Percentiles rank a stretch among this genome's conserved stretches.
phyloP scores from a whole-genome alignment of 2,329 filamentous ascomycete genomes.

The Trichophyton simii region DNA sequence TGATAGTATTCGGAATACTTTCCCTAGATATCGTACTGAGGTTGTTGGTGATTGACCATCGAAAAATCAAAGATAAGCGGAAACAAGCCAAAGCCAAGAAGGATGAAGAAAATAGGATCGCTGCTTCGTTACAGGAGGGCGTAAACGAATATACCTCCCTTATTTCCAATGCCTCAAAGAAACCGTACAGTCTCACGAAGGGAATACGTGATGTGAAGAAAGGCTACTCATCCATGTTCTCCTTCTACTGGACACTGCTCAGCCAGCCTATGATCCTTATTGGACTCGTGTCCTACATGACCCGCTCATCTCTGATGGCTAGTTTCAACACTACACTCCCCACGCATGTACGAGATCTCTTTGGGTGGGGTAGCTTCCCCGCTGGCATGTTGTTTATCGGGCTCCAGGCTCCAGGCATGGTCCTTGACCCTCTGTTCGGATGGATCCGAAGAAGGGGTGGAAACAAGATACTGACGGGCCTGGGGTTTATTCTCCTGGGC shows the following conservation, averaged over 20 bases:
- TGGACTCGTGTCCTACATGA: neutral
- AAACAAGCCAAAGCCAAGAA: neutral
- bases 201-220: neutral
- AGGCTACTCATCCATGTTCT: neutral
- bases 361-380: neutral
- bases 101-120: neutral
- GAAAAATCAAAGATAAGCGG: neutral
- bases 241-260: neutral
- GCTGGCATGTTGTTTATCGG: neutral
- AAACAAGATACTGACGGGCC: neutral
- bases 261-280: neutral
- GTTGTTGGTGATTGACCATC: neutral
- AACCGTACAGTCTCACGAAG: neutral
- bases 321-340: conserved; percentile 2
- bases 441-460: neutral
- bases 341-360: neutral
- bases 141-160: neutral
- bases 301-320: neutral
- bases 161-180: neutral
- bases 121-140: neutral
- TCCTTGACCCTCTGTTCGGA: neutral
- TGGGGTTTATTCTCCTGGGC: neutral
- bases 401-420: neutral
- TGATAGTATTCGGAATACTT: neutral
- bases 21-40: neutral